Base-by-base conservation (phyloP, 805 yeast genomes). In the Starmerella cellae region DNA sequence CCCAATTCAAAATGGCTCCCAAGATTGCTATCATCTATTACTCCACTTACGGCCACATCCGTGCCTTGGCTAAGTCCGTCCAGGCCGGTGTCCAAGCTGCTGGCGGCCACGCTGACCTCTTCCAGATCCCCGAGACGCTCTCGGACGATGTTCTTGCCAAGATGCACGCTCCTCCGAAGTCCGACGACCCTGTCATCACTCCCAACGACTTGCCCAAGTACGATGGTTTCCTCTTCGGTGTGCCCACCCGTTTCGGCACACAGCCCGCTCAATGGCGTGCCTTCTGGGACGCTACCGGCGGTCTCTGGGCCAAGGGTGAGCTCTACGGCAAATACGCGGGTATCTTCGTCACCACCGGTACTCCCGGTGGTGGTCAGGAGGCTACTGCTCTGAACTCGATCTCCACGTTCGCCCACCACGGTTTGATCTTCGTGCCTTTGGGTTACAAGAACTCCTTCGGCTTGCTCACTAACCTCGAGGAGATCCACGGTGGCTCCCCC, bases 281-380 rank as follows among this genome's bases (percentile, higher is more conserved):
- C 5, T 82, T 79, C 66, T 77, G 83, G 79, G 93, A 77, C 57
- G 62, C 69, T 36, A 80, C 91, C 29, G 91, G 91, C 46, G 75
- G 75, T 13, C 61, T 79, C 44, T 82, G 93, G 93, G 77, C 79
- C 42, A 44, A 60, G 32, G 87, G 88, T 51, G 73, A 74, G 22
- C 68, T 80, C 41, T 57, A 67, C 54, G 91, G 87, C 52, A 82
- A 82, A 64, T 73, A 75, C 45, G 84, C 76, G 16, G 87, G 85
- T 48, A 53, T 79, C 35, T 81, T 81, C 55, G 73, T 75, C 35
- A 69, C 81, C 41, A 77, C 88, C 4, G 83, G 82, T 46, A 66
- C 79, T 28, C 74, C 71, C 51, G 84, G 84, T 49, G 84, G 84
- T 52, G 91, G 93, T 46, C 84, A 77, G 62, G 94, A 82, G 61